These are phyloP conservation scores for Litsea cubeba DNA, from an alignment of 164 flowering plant species.

Conservation along the genomic window DNA sequence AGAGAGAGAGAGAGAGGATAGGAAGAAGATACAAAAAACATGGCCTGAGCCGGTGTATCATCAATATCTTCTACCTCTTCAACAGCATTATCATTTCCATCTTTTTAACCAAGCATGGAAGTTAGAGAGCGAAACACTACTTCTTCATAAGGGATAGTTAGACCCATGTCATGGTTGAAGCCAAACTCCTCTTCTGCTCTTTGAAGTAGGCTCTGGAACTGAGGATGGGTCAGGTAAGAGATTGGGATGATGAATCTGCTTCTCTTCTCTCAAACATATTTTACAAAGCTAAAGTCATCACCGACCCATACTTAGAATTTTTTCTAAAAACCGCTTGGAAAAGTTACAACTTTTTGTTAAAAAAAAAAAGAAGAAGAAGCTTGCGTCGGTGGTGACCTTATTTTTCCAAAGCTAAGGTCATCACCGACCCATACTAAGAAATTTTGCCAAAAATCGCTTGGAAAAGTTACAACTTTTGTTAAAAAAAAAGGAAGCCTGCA, in stretches of 20 bases:
- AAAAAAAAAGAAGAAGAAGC: no score
- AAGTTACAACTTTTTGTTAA: no score
- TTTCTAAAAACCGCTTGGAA: no score
- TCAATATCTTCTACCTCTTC: background rate
- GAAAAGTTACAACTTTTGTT: no score
- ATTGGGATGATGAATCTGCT: slow-evolving; percentile 18
- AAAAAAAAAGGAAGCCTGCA: no score
- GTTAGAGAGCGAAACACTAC: slow-evolving; percentile 54
- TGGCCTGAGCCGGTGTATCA: background rate
- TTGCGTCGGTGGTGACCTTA: no score
- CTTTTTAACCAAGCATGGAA: slow-evolving; percentile 42
- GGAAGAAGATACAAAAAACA: background rate
- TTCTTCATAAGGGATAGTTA: slow-evolving; percentile 73
- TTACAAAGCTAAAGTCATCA: no score
- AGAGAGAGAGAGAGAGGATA: no score
- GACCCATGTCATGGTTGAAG: slow-evolving; percentile 44
- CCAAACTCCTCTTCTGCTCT: slow-evolving; percentile 19
- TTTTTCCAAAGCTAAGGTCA: no score
- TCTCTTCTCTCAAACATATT: slow-evolving; percentile 18
- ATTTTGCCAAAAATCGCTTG: no score
- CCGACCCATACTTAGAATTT: no score
- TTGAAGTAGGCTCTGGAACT: slow-evolving; percentile 19
- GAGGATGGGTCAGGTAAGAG: slow-evolving; percentile 15
- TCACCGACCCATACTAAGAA: no score
- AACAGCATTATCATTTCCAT: background rate